Percentiles rank a stretch among this genome's conserved stretches.
Conservation (phyloP, 1,284 basidiomycete species). For the Moesziomyces antarcticus region DNA sequence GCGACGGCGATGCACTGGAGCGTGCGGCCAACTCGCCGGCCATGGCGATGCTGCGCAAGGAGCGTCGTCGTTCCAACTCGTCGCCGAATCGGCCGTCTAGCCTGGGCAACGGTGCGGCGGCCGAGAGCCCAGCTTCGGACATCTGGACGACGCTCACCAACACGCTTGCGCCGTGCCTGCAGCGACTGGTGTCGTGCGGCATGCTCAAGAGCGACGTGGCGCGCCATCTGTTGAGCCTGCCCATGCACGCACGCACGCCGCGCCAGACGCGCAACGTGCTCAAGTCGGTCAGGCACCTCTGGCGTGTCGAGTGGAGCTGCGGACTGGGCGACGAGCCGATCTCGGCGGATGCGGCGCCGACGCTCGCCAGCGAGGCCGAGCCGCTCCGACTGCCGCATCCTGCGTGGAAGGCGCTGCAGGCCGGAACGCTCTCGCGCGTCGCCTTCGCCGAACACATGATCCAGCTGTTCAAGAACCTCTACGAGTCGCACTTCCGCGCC, state of each 20-base stretch:
- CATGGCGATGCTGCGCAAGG: conserved; percentile 31
- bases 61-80: conserved; percentile 46
- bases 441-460: conserved; percentile 68
- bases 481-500: conserved; percentile 68
- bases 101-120: not conserved
- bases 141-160: conserved; percentile 68
- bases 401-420: conserved; percentile 67
- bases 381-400: conserved; percentile 67
- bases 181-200: conserved; percentile 68
- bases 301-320: conserved; percentile 68
- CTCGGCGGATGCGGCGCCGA: conserved; percentile 15
- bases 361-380: conserved; percentile 50
- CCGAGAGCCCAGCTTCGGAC: conserved; percentile 46
- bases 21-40: conserved; percentile 8
- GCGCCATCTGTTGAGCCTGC: conserved; percentile 66
- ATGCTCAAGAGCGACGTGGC: conserved; percentile 69
- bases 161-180: conserved; percentile 68
- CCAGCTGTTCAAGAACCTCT: conserved; percentile 69
- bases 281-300: conserved; percentile 65
- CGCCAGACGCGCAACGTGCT: conserved; percentile 67
- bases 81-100: conserved; percentile 36
- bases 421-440: conserved; percentile 65
- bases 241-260: conserved; percentile 68
- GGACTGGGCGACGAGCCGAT: conserved; percentile 54
- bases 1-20: not conserved